A percentile compares a stretch with the other conserved stretches of the same genome.
These are phyloP conservation scores for Moniliophthora roreri DNA, from an alignment of 1,284 basidiomycete species.

Conservation along the genomic window DNA sequence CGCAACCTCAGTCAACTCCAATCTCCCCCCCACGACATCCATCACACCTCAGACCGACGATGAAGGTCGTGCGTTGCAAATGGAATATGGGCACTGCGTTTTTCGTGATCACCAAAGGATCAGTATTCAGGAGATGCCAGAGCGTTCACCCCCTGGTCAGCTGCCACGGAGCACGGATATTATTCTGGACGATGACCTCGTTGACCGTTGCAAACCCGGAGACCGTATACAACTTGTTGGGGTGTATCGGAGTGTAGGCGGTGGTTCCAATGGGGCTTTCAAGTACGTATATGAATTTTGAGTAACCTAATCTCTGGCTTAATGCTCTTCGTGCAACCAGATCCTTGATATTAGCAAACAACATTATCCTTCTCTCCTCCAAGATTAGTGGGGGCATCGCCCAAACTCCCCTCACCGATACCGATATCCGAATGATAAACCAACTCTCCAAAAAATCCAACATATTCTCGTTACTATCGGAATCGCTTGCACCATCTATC, in stretches of 20 bases:
- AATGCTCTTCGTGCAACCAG: slow-evolving; percentile 40
- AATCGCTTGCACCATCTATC: slow-evolving; percentile 97
- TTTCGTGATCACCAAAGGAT: slow-evolving; percentile 98
- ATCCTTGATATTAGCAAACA: slow-evolving; percentile 94
- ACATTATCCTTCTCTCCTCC: slow-evolving; percentile 94
- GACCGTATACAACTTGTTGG: slow-evolving; percentile 98
- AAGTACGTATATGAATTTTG: slow-evolving; percentile 59
- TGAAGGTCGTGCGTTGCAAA: slow-evolving; percentile 84
- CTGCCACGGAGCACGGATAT: slow-evolving; percentile 95
- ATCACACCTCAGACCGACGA: slow-evolving; percentile 92
- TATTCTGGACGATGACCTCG: slow-evolving; percentile 95
- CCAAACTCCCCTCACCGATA: slow-evolving; percentile 89
- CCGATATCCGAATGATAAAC: slow-evolving; percentile 96
- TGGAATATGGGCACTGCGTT: slow-evolving; percentile 90
- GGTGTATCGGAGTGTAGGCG: slow-evolving; percentile 91
- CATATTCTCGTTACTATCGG: slow-evolving; percentile 88
- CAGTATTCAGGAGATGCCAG: slow-evolving; percentile 99
- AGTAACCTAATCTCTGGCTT: slow-evolving; percentile 13
- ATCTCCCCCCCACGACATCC: slow-evolving; percentile 87
- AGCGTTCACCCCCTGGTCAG: slow-evolving; percentile 96
- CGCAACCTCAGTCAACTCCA: slow-evolving; percentile 83
- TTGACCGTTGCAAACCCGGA: slow-evolving; percentile 97
- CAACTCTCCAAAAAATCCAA: slow-evolving; percentile 86
- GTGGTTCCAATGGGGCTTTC: slow-evolving; percentile 87
- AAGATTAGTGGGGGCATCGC: slow-evolving; percentile 97